Evolutionary conservation across 805 yeast genomes (phyloP), one percentile per base, ranked within the genome.

Genomic region (Wickerhamiella azymoides): DNA sequence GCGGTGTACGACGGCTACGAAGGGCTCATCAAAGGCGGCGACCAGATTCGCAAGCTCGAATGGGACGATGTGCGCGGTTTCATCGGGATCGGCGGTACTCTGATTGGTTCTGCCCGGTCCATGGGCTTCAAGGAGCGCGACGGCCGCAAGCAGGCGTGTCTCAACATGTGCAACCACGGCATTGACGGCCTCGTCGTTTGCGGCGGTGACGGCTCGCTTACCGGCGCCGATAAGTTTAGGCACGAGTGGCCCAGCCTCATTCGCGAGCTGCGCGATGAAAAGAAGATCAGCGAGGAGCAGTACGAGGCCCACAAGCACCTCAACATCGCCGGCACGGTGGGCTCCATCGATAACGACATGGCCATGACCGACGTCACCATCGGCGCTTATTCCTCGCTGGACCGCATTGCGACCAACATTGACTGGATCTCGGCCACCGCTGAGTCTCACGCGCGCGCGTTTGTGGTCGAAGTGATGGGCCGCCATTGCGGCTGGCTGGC

Each of bases 401-500:
- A 82, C 53, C 72, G 98, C 61, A 92, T 92, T 56, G 82, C 94
- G 65, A 84, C 85, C 64, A 80, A 84, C 70, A 86, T 92, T 51
- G 97, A 92, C 65, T 89, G 85, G 68, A 92, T 92, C 54, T 96
- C 88, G 64, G 95, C 96, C 44, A 92, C 98, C 32, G 98, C 98
- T 14, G 77, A 83, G 54, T 89, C 97, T 2, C 98, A 92, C 64
- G 84, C 95, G 11, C 77, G 98, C 59, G 98, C 98, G 7, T 92
- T 92, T 62, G 96, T 92, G 38, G 83, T 92, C 49, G 98, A 92
- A 63, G 98, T 92, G 36, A 92, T 92, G 98, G 98, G 98, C 51
- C 78, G 98, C 61, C 96, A 92, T 64, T 92, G 98, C 71, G 98
- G 98, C 52, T 92, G 98, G 98, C 74, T 92, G 56, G 97, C 93